Evolutionary conservation across 2,329 filamentous ascomycete species (phyloP), one percentile per base, ranked within the genome.

Genomic region (Colletotrichum liriopes): DNA sequence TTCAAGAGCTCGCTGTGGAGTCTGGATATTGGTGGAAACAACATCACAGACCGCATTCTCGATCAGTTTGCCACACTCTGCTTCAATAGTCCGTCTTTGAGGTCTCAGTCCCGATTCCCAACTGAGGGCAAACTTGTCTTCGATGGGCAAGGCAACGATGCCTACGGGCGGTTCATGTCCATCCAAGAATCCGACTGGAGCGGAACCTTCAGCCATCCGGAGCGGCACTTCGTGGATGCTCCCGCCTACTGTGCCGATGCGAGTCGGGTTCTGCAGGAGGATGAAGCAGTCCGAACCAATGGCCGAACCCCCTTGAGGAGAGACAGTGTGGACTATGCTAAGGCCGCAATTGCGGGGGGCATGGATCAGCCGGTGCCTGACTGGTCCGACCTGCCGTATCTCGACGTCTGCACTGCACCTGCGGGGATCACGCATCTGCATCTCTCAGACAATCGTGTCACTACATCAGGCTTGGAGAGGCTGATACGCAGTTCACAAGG

Each of bases 1-100:
- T 83, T 84, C 59, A 68, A 74, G 5, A 71, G 71, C 14, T 84
- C 82, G 37, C 77, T 91, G 14, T 91, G 89, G 89, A 90, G 89
- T 74, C 76, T 91, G 5, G 89, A 92, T 73, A 61, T 91, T 0
- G 81, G 83, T 47, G 65, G 83, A 7, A 92, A 92, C 74, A 83
- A 81, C 14, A 76, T 92, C 12, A 86, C 84, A 0, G 89, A 91
- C 75, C 75, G 47, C 2, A 75, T 80, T 4, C 75, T 90, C 14
- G 76, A 81, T 9, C 47, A 60, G 3, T 73, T 86, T 18, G 72
- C 78, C 7, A 54, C 77, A 7, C 73, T 75, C 23, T 84, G 81
- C 72, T 80, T 86, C 16, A 77, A 78, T 3, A 61, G 68, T 16
- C 73, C 76, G 9, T 76, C 78, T 1, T 77, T 84, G n/a, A 80